phyloP scores from a whole-genome alignment of 2,329 filamentous ascomycete species.

The Phialophora expanda region DNA sequence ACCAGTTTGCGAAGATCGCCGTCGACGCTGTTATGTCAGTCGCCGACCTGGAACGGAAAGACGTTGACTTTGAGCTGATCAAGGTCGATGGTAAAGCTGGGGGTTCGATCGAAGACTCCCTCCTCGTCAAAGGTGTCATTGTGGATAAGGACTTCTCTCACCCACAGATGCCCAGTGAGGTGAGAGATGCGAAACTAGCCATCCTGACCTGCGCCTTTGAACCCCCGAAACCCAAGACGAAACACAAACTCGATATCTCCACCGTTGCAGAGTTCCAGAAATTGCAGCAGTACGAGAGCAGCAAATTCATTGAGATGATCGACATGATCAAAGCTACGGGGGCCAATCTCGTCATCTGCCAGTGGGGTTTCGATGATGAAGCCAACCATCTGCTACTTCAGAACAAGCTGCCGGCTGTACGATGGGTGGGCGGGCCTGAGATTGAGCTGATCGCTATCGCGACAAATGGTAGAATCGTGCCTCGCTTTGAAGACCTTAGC shows the following conservation, averaged over 20 bases:
- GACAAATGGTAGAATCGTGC: constrained; percentile 96
- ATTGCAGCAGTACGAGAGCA: constrained; percentile 90
- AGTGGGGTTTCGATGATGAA: constrained; percentile 99
- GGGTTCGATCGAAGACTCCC: constrained; percentile 86
- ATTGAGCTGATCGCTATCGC: constrained; percentile 99
- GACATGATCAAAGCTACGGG: constrained; percentile 96
- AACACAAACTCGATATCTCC: constrained; percentile 98
- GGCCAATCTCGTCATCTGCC: constrained; percentile 96
- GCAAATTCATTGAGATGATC: constrained; percentile 99
- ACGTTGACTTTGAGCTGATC: constrained; percentile 98
- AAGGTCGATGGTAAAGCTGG: constrained; percentile 99
- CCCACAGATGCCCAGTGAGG: constrained; percentile 97
- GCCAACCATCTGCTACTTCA: constrained; percentile 96
- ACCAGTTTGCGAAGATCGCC: constrained; percentile 96
- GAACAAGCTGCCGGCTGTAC: constrained; percentile 91
- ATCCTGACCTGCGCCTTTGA: constrained; percentile 98
- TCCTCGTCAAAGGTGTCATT: constrained; percentile 96
- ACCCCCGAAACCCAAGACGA: constrained; percentile 98
- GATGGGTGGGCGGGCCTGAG: constrained; percentile 97
- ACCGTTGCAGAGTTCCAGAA: constrained; percentile 98
- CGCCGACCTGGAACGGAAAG: constrained; percentile 91
- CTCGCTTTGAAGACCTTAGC: constrained; percentile 92
- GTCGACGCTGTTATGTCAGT: constrained; percentile 97
- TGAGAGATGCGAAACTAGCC: constrained; percentile 92
- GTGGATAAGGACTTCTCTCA: constrained; percentile 99